Base-by-base conservation (phyloP, 2,329 filamentous ascomycete species). In the Botryotinia narcissicola region DNA sequence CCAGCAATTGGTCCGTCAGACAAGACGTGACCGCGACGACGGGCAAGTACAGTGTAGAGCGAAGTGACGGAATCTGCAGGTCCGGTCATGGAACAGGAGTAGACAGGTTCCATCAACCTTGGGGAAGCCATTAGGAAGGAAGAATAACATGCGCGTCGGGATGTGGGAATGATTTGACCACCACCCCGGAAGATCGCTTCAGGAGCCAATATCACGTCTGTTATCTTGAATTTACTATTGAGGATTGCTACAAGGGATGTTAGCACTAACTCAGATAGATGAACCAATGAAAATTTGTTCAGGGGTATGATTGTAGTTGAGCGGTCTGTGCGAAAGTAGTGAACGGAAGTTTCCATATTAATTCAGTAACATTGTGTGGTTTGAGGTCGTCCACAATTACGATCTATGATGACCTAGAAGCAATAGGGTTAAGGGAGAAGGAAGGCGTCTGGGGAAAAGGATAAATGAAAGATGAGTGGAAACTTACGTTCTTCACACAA, bases 121-220 rank as follows among this genome's bases (percentile, higher is more conserved):
- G 96, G 96, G 35, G 93, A 96, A 4, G 96, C 95, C 94, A 98
- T 98, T 66, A 99, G 87, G 86, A 99, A 99, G 25, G 93, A 96
- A 10, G 92, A 95, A 83, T 99, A 99, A 83, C 96, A 95, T 18
- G 96, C 94, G 73, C 96, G 90, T 71, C 96, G 91, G 74, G 95
- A 91, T 1, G 96, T 98, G 63, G 96, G 96, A 81, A 99, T 99
- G 81, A 99, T 97, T 83, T 99, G 96, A 62, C 96, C 96, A 77
- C 95, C 95, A 73, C 96, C 96, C 70, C 96, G 90, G 86, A 94
- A 97, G 80, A 99, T 98, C 70, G 95, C 92, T 83, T 98, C 94
- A 70, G 90, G 87, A 18, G 95, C 95, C 32, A 99, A 87, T 60
- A 92, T 87, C 71, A 97, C 90, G 81, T 98, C 95, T 75, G 95